These are phyloP conservation scores for Yarrowia sp. DNA, from an alignment of 805 yeast genomes.

Conservation along the genomic window DNA sequence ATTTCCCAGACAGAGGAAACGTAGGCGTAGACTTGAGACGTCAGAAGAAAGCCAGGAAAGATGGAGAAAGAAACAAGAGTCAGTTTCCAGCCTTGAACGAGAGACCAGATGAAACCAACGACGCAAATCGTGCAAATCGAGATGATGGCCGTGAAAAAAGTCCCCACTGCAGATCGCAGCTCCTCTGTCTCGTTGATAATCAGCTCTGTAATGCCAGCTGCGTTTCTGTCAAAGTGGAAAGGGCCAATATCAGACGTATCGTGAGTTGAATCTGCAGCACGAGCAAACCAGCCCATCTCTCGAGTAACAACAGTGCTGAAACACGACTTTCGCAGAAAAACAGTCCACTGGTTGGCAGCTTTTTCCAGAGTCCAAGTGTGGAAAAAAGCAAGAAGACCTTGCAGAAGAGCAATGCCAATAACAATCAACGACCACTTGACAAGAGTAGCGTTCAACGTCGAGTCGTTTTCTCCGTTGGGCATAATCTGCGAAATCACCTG, in stretches of 20 bases:
- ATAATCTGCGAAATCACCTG: conserved; percentile 64
- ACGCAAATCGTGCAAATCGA: conserved; percentile 54
- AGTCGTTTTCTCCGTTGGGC: conserved; percentile 40
- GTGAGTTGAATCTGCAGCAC: conserved; percentile 22
- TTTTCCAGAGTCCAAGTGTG: conserved; percentile 52
- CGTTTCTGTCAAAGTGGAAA: conserved; percentile 41
- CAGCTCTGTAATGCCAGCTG: conserved; percentile 55
- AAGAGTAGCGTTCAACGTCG: conserved; percentile 29
- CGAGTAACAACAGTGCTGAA: conserved; percentile 50
- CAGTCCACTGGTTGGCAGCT: conserved; percentile 69
- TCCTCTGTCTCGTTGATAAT: conserved; percentile 82
- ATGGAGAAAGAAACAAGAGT: conserved; percentile 78
- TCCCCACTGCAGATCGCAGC: conserved; percentile 60
- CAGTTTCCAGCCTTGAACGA: conserved; percentile 79
- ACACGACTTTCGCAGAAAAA: conserved; percentile 48
- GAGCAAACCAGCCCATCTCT: conserved; percentile 50
- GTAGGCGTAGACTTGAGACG: conserved; percentile 53
- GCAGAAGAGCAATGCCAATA: conserved; percentile 58
- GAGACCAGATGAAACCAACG: conserved; percentile 74
- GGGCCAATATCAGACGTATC: conserved; percentile 1
- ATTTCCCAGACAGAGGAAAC: conserved; percentile 57
- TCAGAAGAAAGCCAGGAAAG: conserved; percentile 58
- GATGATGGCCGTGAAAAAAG: conserved; percentile 54
- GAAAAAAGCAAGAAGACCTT: conserved; percentile 56
- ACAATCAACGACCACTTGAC: conserved; percentile 69